Evolutionary conservation across 108 stramenopile species (phyloP).

Genomic region (Stephanodiscus triporus): DNA sequence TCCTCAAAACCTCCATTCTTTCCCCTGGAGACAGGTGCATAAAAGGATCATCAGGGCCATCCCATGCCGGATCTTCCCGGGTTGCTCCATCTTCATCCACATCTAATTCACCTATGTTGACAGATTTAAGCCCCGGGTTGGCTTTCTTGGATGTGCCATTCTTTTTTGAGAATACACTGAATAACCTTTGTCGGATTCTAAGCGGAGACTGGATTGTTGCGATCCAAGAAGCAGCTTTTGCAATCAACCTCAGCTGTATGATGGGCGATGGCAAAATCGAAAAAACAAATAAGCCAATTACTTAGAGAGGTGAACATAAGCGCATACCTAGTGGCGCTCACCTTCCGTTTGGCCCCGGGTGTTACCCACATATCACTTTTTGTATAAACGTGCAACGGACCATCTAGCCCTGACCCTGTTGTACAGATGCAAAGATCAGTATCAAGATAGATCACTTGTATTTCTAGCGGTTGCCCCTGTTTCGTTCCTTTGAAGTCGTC

Average conservation of each 20-base stretch:
- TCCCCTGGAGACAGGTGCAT: constrained; percentile 62
- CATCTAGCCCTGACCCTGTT: constrained; percentile 39
- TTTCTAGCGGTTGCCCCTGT: constrained; percentile 39
- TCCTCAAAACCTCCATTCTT: constrained; percentile 56
- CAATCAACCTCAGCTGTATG: constrained; percentile 34
- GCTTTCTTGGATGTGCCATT: constrained; percentile 27
- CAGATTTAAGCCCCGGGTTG: constrained; percentile 30
- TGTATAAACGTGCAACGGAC: constrained; percentile 63
- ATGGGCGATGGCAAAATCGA: not conserved
- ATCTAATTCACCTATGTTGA: constrained; percentile 52
- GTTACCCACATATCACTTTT: constrained; percentile 54
- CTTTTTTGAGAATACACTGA: constrained; percentile 5
- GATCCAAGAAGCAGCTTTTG: constrained; percentile 36
- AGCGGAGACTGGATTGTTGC: constrained; percentile 41
- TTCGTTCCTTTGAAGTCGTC: constrained; percentile 40
- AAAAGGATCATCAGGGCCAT: constrained; percentile 70
- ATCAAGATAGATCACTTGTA: constrained; percentile 65
- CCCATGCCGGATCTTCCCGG: constrained; percentile 59
- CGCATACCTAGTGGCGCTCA: constrained; percentile 6
- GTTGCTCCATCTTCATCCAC: constrained; percentile 45
- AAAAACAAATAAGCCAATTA: not conserved
- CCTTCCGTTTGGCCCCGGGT: constrained; percentile 46
- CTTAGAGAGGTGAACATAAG: not conserved
- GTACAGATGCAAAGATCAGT: constrained; percentile 62
- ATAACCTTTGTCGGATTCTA: constrained; percentile 39